Evolutionary conservation across 1,284 basidiomycete genomes (phyloP).

Genomic region (Irpex sp.): DNA sequence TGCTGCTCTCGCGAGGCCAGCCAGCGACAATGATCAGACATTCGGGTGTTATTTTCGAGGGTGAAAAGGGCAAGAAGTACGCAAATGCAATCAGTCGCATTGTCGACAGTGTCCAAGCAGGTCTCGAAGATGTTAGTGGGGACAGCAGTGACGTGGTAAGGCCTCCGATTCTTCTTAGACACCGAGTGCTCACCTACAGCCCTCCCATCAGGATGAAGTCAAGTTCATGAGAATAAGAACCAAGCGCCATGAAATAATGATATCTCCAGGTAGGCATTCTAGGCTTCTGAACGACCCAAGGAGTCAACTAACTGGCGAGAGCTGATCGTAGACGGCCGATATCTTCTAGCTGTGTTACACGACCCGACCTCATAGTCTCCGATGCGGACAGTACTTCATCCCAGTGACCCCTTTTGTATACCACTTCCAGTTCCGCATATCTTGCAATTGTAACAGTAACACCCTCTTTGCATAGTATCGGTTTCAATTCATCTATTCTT

Average conservation of each 20-base stretch:
- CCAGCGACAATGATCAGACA: constrained; percentile 75
- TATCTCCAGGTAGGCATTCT: constrained; percentile 78
- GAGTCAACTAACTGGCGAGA: neutral
- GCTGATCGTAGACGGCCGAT: constrained; percentile 61
- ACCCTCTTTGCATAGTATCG: neutral
- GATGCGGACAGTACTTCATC: neutral
- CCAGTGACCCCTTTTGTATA: neutral
- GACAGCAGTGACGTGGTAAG: constrained; percentile 49
- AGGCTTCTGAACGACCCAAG: neutral
- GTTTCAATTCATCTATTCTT: neutral
- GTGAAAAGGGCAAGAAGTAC: constrained; percentile 79
- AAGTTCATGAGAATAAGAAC: constrained; percentile 90
- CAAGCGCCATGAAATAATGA: constrained; percentile 89
- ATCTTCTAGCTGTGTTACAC: constrained; percentile 81
- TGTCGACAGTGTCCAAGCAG: constrained; percentile 71
- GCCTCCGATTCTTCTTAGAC: neutral
- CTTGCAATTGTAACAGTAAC: neutral
- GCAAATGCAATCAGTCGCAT: constrained; percentile 76
- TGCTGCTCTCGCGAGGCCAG: constrained; percentile 71
- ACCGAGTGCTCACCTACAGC: neutral
- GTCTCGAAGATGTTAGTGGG: constrained; percentile 68
- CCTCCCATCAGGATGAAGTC: constrained; percentile 68
- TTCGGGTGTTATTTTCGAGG: constrained; percentile 85
- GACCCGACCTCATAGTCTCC: constrained; percentile 49
- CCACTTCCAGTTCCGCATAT: neutral